Evolutionary conservation across 208 protist species (phyloP).

Genomic region (Cochliopodium minus): DNA sequence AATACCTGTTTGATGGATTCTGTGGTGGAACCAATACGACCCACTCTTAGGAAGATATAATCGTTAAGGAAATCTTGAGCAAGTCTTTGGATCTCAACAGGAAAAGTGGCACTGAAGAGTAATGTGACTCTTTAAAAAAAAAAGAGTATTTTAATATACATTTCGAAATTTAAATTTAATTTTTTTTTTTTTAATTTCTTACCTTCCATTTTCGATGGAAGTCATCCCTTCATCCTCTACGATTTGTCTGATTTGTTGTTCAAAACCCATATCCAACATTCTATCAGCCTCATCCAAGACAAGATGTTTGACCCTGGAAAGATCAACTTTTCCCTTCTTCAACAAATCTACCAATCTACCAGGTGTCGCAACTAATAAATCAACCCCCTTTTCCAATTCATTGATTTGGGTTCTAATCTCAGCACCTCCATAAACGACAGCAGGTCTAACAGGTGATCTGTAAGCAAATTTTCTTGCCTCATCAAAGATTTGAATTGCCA

Average conservation of each 20-base stretch:
- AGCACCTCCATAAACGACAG: constrained; percentile 91
- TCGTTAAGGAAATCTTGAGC: constrained; percentile 55
- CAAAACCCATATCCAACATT: constrained; percentile 84
- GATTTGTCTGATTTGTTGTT: constrained; percentile 65
- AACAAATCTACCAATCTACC: constrained; percentile 65
- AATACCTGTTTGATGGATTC: constrained; percentile 49
- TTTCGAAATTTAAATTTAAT: neutral
- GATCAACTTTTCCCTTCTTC: constrained; percentile 59
- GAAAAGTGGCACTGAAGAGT: constrained; percentile 79
- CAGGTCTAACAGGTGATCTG: constrained; percentile 62
- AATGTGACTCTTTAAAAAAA: constrained; percentile 65
- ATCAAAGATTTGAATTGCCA: constrained; percentile 88
- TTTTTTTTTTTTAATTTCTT: no score
- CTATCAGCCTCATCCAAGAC: constrained; percentile 64
- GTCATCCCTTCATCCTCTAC: constrained; percentile 43
- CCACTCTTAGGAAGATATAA: constrained; percentile 61
- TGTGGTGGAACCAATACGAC: constrained; percentile 55
- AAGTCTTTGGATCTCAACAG: constrained; percentile 58
- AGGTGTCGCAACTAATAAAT: constrained; percentile 72
- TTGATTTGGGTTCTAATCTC: constrained; percentile 76
- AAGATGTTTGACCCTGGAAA: constrained; percentile 53
- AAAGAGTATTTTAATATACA: no score
- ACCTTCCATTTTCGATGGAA: neutral
- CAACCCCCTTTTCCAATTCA: constrained; percentile 78
- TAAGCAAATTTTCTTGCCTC: constrained; percentile 88